A percentile compares a stretch with the other conserved stretches of the same genome.
Evolutionary conservation across 495 filamentous ascomycete genomes (phyloP).

Genomic region (Friedmanniomyces simplex): DNA sequence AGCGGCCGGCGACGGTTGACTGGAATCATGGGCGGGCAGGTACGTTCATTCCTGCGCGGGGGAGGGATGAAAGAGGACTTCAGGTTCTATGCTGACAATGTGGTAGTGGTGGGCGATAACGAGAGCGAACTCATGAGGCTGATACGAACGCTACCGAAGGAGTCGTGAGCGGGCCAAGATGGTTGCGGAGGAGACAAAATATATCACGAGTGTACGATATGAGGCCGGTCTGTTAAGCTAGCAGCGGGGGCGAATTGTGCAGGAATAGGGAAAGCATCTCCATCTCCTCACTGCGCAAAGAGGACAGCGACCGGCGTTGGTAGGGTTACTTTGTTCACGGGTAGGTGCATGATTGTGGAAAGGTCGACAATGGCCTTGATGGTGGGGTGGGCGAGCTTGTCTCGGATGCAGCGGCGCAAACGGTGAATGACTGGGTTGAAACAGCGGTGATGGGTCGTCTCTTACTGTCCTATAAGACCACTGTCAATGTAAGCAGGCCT

Average conservation of each 20-base stretch:
- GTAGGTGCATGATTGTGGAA: neutral
- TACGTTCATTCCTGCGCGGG: conserved; percentile 23
- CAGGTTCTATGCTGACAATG: neutral
- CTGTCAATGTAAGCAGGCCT: neutral
- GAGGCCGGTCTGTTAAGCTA: neutral
- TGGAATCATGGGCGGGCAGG: conserved; percentile 81
- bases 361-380: conserved; percentile 5
- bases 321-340: neutral
- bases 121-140: conserved; percentile 79
- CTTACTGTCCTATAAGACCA: neutral
- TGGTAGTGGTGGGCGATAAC: conserved; percentile 52
- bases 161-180: conserved; percentile 19
- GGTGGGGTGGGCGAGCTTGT: neutral
- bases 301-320: neutral
- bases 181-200: neutral
- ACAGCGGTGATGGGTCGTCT: neutral
- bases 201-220: neutral
- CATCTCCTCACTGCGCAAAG: neutral
- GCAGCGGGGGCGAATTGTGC: neutral
- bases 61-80: too few relatives aligned
- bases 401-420: conserved; percentile 2
- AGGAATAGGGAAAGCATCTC: neutral
- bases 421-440: neutral
- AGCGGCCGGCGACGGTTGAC: conserved; percentile 71
- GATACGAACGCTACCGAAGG: conserved; percentile 49